phyloP scores from a whole-genome alignment of 768 basidiomycete genomes.

The Kwoniella heveanensis region DNA sequence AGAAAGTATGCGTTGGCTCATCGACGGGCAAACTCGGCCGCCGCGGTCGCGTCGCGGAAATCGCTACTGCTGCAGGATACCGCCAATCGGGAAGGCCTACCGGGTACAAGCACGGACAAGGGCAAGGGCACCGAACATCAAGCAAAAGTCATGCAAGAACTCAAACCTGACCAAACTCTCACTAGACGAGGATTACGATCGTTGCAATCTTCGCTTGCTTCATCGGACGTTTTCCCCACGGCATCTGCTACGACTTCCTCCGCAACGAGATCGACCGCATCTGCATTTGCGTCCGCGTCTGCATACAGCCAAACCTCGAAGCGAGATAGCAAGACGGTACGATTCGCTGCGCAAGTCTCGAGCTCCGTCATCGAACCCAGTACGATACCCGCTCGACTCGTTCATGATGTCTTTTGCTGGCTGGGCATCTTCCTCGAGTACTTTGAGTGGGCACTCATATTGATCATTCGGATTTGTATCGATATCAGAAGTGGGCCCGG shows the following conservation, averaged over 20 bases:
- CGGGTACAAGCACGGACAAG: background rate
- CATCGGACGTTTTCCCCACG: background rate
- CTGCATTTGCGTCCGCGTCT: background rate
- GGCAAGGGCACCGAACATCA: too few relatives aligned
- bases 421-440: slow-evolving; percentile 34
- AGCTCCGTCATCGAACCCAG: slow-evolving; percentile 16
- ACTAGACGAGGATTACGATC: slow-evolving; percentile 8
- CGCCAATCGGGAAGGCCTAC: too few relatives aligned
- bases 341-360: background rate
- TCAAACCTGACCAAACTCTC: slow-evolving; percentile 13
- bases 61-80: too few relatives aligned
- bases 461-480: slow-evolving; percentile 26
- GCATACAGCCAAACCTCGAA: background rate
- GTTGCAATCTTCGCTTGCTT: background rate
- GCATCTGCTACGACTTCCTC: background rate
- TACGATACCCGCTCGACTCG: slow-evolving; percentile 38
- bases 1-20: slow-evolving; percentile 20
- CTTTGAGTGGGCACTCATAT: slow-evolving; percentile 32
- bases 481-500: slow-evolving; percentile 31
- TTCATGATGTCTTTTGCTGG: slow-evolving; percentile 40
- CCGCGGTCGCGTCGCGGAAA: background rate
- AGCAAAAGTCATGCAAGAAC: background rate
- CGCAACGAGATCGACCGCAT: background rate
- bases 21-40: slow-evolving; percentile 11
- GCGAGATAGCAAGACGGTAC: background rate